These are phyloP conservation scores for Penicillium ucsense DNA, from an alignment of 495 filamentous ascomycete species.

Conservation along the genomic window DNA sequence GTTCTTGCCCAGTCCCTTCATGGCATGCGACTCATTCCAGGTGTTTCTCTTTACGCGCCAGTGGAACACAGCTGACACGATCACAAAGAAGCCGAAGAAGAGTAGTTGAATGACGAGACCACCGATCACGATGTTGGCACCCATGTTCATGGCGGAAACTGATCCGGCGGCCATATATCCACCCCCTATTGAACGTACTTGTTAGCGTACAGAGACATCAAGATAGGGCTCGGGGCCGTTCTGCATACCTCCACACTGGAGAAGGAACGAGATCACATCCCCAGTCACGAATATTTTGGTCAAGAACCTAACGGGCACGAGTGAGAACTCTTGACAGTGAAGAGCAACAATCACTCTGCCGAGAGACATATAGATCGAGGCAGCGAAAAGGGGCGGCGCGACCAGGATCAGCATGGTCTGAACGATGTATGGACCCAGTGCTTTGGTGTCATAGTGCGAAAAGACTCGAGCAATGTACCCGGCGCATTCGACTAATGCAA, in stretches of 20 bases:
- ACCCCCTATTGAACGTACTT: constrained; percentile 9
- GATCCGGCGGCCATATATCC: constrained; percentile 16
- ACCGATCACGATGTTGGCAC: constrained; percentile 28
- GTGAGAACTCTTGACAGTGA: constrained; percentile 22
- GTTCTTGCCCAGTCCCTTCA: constrained; percentile 3
- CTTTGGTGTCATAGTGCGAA: constrained; percentile 12
- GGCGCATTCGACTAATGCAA: constrained; percentile 12
- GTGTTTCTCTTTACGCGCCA: constrained; percentile 12
- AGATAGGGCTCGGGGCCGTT: not conserved
- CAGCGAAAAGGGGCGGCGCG: constrained; percentile 36
- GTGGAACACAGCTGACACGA: constrained; percentile 26
- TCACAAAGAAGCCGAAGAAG: constrained; percentile 35
- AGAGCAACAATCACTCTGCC: constrained; percentile 35
- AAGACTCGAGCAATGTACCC: constrained; percentile 16
- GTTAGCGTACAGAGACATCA: not conserved
- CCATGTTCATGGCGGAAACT: constrained; percentile 9
- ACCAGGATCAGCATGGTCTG: constrained; percentile 26
- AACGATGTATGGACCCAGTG: constrained; percentile 19
- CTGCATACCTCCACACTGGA: constrained; percentile 13
- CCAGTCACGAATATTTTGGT: constrained; percentile 22
- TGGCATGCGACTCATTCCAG: not conserved
- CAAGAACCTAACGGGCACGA: constrained; percentile 8
- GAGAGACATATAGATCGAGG: constrained; percentile 50
- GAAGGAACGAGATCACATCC: constrained; percentile 17
- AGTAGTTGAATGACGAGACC: constrained; percentile 32